These are phyloP conservation scores for Globisporangium ultimum DNA, from an alignment of 352 stramenopile genomes.

Conservation along the genomic window DNA sequence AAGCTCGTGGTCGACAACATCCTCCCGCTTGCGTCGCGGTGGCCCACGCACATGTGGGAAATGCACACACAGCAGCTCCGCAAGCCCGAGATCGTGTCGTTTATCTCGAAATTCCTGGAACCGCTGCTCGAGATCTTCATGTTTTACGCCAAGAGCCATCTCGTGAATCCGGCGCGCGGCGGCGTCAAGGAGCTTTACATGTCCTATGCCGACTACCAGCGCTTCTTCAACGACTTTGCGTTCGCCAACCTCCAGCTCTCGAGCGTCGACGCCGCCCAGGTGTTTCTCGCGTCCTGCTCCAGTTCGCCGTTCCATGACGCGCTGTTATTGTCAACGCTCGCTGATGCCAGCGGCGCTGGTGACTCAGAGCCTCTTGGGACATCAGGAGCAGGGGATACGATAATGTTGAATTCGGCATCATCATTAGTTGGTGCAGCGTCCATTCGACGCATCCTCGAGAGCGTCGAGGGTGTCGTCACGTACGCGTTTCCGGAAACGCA, in stretches of 20 bases:
- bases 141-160: constrained; percentile 69
- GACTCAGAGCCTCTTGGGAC: neutral
- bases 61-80: constrained; percentile 45
- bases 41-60: constrained; percentile 48
- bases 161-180: constrained; percentile 27
- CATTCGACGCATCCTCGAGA: constrained; percentile 41
- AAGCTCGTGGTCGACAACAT: constrained; percentile 56
- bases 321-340: constrained; percentile 11
- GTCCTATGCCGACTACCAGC: constrained; percentile 65
- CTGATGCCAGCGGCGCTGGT: constrained; percentile 1
- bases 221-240: constrained; percentile 73
- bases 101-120: constrained; percentile 66
- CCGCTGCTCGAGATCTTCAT: constrained; percentile 69
- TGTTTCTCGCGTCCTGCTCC: constrained; percentile 65
- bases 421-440: constrained; percentile 12
- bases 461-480: constrained; percentile 45
- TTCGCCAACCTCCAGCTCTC: constrained; percentile 69
- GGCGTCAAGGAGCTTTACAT: constrained; percentile 66
- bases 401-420: neutral
- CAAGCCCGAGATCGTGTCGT: constrained; percentile 46
- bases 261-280: constrained; percentile 62
- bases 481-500: constrained; percentile 42
- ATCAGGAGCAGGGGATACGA: too few relatives aligned
- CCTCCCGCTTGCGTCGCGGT: constrained; percentile 51
- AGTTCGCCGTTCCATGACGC: constrained; percentile 45